A percentile compares a stretch with the other conserved stretches of the same genome.
Conservation (phyloP, 306 rosid genomes). For the Begonia masoniana region DNA sequence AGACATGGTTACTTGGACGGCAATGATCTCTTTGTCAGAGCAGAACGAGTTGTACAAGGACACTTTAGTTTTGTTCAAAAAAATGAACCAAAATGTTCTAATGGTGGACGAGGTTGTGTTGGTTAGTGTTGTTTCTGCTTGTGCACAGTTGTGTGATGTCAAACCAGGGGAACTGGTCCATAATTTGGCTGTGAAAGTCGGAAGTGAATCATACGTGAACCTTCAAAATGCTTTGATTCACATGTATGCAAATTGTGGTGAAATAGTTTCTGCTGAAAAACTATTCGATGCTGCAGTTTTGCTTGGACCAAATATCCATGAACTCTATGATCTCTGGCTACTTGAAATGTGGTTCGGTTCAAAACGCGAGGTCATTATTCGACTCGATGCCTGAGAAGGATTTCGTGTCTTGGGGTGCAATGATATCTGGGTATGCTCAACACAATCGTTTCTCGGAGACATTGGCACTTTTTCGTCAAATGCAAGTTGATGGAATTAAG, state of each 20-base stretch:
- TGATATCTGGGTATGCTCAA: conserved; percentile 70
- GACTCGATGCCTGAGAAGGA: conserved; percentile 59
- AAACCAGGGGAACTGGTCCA: conserved; percentile 43
- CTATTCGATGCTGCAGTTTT: conserved; percentile 38
- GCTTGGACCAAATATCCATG: conserved; percentile 61
- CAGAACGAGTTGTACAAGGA: conserved; percentile 50
- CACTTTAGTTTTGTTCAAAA: conserved; percentile 39
- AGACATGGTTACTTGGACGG: conserved; percentile 78
- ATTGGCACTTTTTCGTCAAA: conserved; percentile 46
- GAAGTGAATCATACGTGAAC: conserved; percentile 50
- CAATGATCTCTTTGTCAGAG: conserved; percentile 58
- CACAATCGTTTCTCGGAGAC: conserved; percentile 47
- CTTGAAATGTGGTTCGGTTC: conserved; percentile 43
- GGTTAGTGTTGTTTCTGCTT: conserved; percentile 47
- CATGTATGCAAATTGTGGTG: conserved; percentile 50
- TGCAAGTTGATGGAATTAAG: conserved; percentile 44
- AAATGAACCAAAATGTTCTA: conserved; percentile 33
- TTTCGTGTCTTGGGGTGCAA: conserved; percentile 72
- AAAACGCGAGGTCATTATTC: conserved; percentile 45
- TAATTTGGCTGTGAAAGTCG: conserved; percentile 43
- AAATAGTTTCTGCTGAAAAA: conserved; percentile 33
- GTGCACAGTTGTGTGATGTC: conserved; percentile 23
- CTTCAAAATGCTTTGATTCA: conserved; percentile 66
- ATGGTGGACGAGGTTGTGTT: conserved; percentile 69
- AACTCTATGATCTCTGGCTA: conserved; percentile 79